Evolutionary conservation across 441 rosid genomes (phyloP).

Genomic region (Jatropha multifida): DNA sequence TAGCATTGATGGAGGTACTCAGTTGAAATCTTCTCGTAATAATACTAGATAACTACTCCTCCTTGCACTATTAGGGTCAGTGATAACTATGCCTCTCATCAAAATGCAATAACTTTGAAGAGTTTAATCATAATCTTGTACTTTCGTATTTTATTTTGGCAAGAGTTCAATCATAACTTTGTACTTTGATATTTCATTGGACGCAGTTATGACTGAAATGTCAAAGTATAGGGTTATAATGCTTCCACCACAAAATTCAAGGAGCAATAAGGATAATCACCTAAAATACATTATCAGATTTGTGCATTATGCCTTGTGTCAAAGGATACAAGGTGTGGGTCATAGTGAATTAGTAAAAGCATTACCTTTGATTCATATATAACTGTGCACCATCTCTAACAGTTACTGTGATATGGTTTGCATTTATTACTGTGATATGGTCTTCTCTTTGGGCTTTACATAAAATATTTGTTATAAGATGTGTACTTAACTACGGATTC

Average conservation of each 20-base stretch:
- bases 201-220: no score
- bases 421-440: not conserved
- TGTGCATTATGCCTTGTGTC: no score
- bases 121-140: no score
- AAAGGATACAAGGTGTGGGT: not conserved
- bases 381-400: not conserved
- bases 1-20: not conserved
- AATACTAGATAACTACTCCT: not conserved
- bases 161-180: no score
- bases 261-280: no score
- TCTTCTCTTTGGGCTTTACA: not conserved
- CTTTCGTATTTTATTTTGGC: no score
- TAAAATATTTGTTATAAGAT: not conserved
- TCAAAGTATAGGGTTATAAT: no score
- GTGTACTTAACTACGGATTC: not conserved
- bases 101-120: no score
- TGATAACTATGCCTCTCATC: no score
- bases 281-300: no score
- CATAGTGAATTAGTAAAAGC: not conserved
- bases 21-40: not conserved
- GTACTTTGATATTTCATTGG: no score
- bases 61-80: not conserved
- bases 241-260: no score
- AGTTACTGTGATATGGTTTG: not conserved
- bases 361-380: not conserved